These are phyloP conservation scores for Ustilago trichophora DNA, from an alignment of 1,284 basidiomycete genomes.

Conservation along the genomic window DNA sequence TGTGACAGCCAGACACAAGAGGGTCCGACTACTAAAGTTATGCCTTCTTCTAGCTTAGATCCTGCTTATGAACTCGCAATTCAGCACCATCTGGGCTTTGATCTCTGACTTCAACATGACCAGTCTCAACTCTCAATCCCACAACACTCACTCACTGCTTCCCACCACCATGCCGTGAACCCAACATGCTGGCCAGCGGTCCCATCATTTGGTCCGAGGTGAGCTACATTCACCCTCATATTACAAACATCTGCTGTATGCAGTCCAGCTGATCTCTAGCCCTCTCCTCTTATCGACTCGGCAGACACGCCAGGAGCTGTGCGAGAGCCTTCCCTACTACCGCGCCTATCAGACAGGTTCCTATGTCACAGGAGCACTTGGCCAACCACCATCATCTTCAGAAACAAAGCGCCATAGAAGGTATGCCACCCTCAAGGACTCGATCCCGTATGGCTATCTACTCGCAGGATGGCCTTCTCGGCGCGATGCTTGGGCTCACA, in stretches of 20 bases:
- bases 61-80: too few relatives aligned
- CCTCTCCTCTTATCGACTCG: background rate
- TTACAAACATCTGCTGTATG: background rate
- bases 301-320: slow-evolving; percentile 51
- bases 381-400: slow-evolving; percentile 5
- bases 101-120: background rate
- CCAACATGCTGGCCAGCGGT: slow-evolving; percentile 11
- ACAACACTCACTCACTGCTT: too few relatives aligned
- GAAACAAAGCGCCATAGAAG: background rate
- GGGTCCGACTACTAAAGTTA: too few relatives aligned
- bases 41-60: too few relatives aligned
- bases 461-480: slow-evolving; percentile 43
- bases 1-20: too few relatives aligned
- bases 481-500: slow-evolving; percentile 38
- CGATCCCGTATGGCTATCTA: slow-evolving; percentile 43
- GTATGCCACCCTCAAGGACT: slow-evolving; percentile 15
- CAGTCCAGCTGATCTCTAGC: too few relatives aligned
- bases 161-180: background rate
- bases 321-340: slow-evolving; percentile 52
- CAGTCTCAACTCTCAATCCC: background rate
- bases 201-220: slow-evolving; percentile 41
- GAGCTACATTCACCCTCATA: background rate
- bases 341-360: slow-evolving; percentile 47
- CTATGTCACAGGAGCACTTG: slow-evolving; percentile 25
- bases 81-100: background rate